These are phyloP conservation scores for Mortierella sp. DNA, from an alignment of 371 early-diverging fungal species.

Conservation along the genomic window DNA sequence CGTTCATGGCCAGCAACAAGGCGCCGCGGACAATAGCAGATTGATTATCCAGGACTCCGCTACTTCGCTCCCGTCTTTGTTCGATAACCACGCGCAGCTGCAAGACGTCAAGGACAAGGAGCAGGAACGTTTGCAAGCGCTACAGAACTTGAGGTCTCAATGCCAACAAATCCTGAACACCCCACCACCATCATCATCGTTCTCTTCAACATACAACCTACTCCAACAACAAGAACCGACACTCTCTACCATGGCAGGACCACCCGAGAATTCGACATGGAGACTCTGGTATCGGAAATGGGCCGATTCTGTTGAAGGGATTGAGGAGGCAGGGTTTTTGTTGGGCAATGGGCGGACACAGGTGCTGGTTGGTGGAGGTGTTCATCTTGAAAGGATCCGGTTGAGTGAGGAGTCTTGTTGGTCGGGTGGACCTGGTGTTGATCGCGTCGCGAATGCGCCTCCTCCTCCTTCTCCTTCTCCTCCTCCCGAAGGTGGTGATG, in stretches of 20 bases:
- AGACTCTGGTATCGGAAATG: slow-evolving; percentile 47
- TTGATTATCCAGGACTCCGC: background rate
- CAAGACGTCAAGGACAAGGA: background rate
- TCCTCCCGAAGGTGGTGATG: background rate
- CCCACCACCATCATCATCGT: background rate
- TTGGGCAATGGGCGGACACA: slow-evolving; percentile 45
- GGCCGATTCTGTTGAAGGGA: background rate
- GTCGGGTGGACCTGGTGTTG: slow-evolving; percentile 49
- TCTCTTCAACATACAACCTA: slow-evolving; percentile 4
- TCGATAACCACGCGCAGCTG: background rate
- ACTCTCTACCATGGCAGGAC: background rate
- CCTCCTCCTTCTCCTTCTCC: background rate
- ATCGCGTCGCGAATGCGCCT: background rate
- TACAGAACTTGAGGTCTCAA: background rate
- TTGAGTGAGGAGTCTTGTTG: slow-evolving; percentile 45
- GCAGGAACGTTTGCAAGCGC: too few species aligned
- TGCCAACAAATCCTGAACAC: background rate
- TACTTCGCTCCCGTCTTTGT: background rate
- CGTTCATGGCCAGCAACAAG: background rate
- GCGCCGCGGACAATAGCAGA: background rate
- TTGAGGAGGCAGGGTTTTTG: slow-evolving; percentile 31
- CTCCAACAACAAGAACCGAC: background rate
- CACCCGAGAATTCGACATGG: slow-evolving; percentile 33
- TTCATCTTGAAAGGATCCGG: slow-evolving; percentile 40
- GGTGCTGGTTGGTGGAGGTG: slow-evolving; percentile 36